Conservation (phyloP, 2,329 filamentous ascomycete genomes). For the Diaporthe sp. region DNA sequence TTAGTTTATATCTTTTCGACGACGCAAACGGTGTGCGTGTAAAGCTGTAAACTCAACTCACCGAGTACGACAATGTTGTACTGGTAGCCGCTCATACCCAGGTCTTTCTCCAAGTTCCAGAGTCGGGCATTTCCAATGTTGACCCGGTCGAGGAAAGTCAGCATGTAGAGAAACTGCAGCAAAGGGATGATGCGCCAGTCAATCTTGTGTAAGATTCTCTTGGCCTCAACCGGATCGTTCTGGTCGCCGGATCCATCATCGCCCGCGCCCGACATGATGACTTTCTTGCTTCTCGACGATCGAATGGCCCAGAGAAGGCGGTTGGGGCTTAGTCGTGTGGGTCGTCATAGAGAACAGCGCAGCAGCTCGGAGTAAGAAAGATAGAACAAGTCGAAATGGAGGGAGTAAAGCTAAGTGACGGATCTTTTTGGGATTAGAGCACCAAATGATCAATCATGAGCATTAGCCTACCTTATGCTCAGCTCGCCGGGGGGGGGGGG, state of each 20-base stretch:
- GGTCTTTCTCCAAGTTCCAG: constrained; percentile 15
- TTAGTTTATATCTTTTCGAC: neutral
- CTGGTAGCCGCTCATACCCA: neutral
- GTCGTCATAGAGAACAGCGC: too few species aligned
- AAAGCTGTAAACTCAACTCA: neutral
- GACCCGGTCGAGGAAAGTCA: constrained; percentile 41
- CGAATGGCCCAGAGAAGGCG: too few species aligned
- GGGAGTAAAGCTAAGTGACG: too few species aligned
- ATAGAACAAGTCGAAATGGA: too few species aligned
- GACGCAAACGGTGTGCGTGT: neutral
- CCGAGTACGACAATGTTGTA: constrained; percentile 9
- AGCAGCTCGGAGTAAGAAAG: too few species aligned
- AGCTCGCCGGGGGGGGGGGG: too few species aligned
- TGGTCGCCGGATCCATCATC: constrained; percentile 2
- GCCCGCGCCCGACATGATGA: neutral
- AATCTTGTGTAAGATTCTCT: neutral
- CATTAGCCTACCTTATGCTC: too few species aligned
- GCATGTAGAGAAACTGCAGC: constrained; percentile 37
- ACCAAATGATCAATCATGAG: too few species aligned
- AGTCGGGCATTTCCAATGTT: constrained; percentile 46
- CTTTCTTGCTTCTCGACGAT: neutral
- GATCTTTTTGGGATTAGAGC: too few species aligned
- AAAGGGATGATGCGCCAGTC: constrained; percentile 8
- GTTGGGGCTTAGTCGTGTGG: too few species aligned
- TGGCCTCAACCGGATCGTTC: neutral